These are phyloP conservation scores for Neoarthrinium moseri DNA, from an alignment of 2,329 filamentous ascomycete species.

Conservation along the genomic window DNA sequence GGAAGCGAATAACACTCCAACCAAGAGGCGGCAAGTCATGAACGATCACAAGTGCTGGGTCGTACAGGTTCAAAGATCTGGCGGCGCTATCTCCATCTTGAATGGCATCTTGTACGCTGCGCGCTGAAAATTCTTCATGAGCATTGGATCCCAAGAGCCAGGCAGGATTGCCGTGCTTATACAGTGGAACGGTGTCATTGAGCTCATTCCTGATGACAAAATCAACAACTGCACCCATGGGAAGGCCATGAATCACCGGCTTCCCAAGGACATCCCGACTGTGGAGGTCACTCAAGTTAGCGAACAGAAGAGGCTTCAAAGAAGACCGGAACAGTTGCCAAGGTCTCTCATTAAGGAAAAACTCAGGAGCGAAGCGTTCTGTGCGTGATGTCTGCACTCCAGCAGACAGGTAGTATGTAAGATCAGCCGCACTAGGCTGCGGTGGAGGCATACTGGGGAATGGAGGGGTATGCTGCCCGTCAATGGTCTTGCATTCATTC, in stretches of 20 bases:
- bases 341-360: conserved; percentile 10
- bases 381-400: conserved; percentile 8
- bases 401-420: conserved; percentile 12
- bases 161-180: conserved; percentile 19
- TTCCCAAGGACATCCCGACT: background rate
- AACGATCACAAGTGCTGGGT: conserved; percentile 11
- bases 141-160: conserved; percentile 16
- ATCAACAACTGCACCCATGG: conserved; percentile 4
- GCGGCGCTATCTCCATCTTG: background rate
- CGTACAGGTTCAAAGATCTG: conserved; percentile 15
- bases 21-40: conserved; percentile 16
- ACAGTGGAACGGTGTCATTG: conserved; percentile 17
- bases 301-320: conserved; percentile 17
- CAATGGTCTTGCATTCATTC: conserved; percentile 11
- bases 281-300: background rate
- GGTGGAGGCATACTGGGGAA: conserved; percentile 10
- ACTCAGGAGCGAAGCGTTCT: conserved; percentile 9
- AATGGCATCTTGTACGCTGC: conserved; percentile 8
- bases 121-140: conserved; percentile 6
- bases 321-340: conserved; percentile 13
- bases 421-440: conserved; percentile 6
- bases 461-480: conserved; percentile 10
- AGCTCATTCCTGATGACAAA: conserved; percentile 9
- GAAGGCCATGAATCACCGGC: conserved; percentile 7
- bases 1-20: conserved; percentile 14